Conservation (phyloP, 768 basidiomycete species). For the Amanita pseudoporphyria region DNA sequence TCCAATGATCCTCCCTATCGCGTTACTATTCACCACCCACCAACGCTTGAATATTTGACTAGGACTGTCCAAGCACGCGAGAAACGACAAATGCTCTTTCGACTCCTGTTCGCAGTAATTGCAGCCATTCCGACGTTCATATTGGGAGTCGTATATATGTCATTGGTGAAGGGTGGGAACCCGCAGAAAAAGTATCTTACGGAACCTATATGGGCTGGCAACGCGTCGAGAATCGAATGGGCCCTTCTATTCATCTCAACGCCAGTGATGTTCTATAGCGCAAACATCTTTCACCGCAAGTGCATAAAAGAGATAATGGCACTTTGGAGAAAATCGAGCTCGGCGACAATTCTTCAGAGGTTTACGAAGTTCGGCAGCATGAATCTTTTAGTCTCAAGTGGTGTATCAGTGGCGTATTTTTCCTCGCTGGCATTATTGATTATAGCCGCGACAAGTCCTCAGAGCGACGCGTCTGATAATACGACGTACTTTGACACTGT, state of each 20-base stretch:
- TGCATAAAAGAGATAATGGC: slow-evolving; percentile 43
- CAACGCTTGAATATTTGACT: slow-evolving; percentile 52
- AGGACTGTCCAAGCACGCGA: slow-evolving; percentile 51
- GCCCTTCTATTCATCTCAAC: slow-evolving; percentile 58
- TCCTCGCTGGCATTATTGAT: slow-evolving; percentile 63
- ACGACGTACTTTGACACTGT: slow-evolving; percentile 79
- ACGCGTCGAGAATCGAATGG: slow-evolving; percentile 51
- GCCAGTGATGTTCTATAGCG: slow-evolving; percentile 62
- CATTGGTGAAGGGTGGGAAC: slow-evolving; percentile 41
- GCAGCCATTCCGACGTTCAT: slow-evolving; percentile 74
- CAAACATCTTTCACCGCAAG: slow-evolving; percentile 45
- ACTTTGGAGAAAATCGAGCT: slow-evolving; percentile 49
- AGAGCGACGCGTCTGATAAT: slow-evolving; percentile 32
- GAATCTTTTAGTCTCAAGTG: slow-evolving; percentile 69
- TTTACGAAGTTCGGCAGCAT: slow-evolving; percentile 76
- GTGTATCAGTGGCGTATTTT: slow-evolving; percentile 71
- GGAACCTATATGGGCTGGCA: slow-evolving; percentile 54
- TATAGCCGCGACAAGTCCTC: slow-evolving; percentile 38
- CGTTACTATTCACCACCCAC: slow-evolving; percentile 36
- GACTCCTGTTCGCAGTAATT: slow-evolving; percentile 47
- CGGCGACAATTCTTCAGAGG: slow-evolving; percentile 41
- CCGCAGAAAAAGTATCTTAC: slow-evolving; percentile 40
- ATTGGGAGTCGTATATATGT: slow-evolving; percentile 71
- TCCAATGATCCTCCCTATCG: slow-evolving; percentile 33
- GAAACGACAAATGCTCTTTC: slow-evolving; percentile 37